Percentiles rank a stretch among this genome's conserved stretches.
These are phyloP conservation scores for Davidsoniella neocaledoniae DNA, from an alignment of 2,329 filamentous ascomycete genomes.

Conservation along the genomic window DNA sequence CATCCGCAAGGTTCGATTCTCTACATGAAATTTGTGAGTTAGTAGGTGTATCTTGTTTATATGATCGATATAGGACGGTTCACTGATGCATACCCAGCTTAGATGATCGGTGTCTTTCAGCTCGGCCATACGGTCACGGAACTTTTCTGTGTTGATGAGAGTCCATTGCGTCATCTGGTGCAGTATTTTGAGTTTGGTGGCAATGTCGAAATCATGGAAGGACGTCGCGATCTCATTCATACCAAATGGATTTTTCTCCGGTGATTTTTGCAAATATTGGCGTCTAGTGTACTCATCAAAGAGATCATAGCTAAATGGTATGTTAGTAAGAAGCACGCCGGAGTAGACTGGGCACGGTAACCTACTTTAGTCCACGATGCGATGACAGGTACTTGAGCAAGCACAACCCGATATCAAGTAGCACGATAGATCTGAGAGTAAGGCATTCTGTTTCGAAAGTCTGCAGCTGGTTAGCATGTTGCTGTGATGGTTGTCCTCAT, in stretches of 20 bases:
- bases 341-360: constrained; percentile 14
- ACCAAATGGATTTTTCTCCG: constrained; percentile 71
- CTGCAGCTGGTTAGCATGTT: constrained; percentile 28
- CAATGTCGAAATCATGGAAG: constrained; percentile 69
- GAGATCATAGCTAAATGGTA: constrained; percentile 49
- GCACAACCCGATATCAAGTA: constrained; percentile 69
- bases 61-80: not conserved
- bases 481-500: not conserved
- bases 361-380: constrained; percentile 79
- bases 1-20: constrained; percentile 73
- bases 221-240: constrained; percentile 52
- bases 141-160: constrained; percentile 69
- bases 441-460: constrained; percentile 80
- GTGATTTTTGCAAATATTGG: constrained; percentile 71
- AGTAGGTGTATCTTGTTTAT: not conserved
- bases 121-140: constrained; percentile 74
- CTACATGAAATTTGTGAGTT: constrained; percentile 20
- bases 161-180: constrained; percentile 84
- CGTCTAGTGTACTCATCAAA: constrained; percentile 89
- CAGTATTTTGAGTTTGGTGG: constrained; percentile 64
- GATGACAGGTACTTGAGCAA: constrained; percentile 88
- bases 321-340: constrained; percentile 9
- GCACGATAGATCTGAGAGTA: constrained; percentile 55
- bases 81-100: constrained; percentile 54
- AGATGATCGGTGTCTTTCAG: constrained; percentile 67